A percentile compares a stretch with the other conserved stretches of the same genome.
phyloP scores from a whole-genome alignment of 2,329 filamentous ascomycete species.

The Penicillium crustosum region DNA sequence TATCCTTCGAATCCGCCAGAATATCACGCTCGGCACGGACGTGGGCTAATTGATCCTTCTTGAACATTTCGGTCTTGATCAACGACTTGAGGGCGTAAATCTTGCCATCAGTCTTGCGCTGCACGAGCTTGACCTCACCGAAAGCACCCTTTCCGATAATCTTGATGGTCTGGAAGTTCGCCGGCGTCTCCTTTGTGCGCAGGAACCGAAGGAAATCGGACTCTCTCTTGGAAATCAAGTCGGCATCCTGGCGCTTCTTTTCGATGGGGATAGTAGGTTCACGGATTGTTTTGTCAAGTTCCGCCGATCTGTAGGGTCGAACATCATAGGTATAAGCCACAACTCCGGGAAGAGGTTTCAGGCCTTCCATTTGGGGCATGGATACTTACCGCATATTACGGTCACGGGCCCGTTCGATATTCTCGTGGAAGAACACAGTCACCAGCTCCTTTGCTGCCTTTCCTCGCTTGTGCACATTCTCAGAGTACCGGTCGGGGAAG shows the following conservation, averaged over 20 bases:
- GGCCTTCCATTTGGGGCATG: background rate
- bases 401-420: slow-evolving; percentile 91
- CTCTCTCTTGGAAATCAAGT: slow-evolving; percentile 81
- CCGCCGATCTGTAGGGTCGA: slow-evolving; percentile 67
- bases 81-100: slow-evolving; percentile 98
- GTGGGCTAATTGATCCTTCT: slow-evolving; percentile 96
- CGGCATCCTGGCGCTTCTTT: slow-evolving; percentile 80
- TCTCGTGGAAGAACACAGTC: slow-evolving; percentile 92
- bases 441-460: slow-evolving; percentile 66
- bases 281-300: slow-evolving; percentile 81
- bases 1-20: slow-evolving; percentile 91
- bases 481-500: slow-evolving; percentile 82
- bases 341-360: background rate
- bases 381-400: slow-evolving; percentile 79
- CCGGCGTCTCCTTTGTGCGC: slow-evolving; percentile 85
- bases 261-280: slow-evolving; percentile 72
- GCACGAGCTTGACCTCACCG: slow-evolving; percentile 95
- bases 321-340: background rate
- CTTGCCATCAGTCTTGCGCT: slow-evolving; percentile 93
- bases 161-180: slow-evolving; percentile 95
- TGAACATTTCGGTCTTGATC: slow-evolving; percentile 99
- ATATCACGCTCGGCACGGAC: slow-evolving; percentile 98
- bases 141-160: slow-evolving; percentile 99
- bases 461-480: slow-evolving; percentile 74
- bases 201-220: slow-evolving; percentile 92